A percentile compares a stretch with the other conserved stretches of the same genome.
phyloP scores from a whole-genome alignment of 306 rosid genomes.

The Corylus americana region DNA sequence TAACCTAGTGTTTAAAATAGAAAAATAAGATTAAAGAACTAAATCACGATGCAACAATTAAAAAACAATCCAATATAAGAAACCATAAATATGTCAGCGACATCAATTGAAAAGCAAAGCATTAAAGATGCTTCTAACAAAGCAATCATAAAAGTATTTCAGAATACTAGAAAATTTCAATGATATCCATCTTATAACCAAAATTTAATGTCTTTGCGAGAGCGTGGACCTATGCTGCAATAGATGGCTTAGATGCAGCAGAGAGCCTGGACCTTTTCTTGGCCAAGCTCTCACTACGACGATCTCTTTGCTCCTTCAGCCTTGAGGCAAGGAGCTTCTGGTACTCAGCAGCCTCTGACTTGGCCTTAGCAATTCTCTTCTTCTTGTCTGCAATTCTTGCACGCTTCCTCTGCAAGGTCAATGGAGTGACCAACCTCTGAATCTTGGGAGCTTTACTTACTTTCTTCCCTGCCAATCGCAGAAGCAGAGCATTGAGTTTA shows the following conservation, averaged over 20 bases:
- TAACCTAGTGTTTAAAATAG: too few species aligned
- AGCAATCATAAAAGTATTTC: conserved; percentile 7
- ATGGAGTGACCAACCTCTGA: conserved; percentile 67
- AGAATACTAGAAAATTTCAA: background rate
- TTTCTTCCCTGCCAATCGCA: conserved; percentile 44
- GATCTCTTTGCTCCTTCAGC: conserved; percentile 68
- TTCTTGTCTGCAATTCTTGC: conserved; percentile 59
- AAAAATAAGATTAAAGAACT: background rate
- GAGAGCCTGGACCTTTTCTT: conserved; percentile 69
- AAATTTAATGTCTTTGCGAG: conserved; percentile 1
- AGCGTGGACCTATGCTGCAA: conserved; percentile 31
- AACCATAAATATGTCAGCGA: background rate
- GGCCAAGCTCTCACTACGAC: conserved; percentile 64
- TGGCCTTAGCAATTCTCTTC: conserved; percentile 57
- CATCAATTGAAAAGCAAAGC: conserved; percentile 19
- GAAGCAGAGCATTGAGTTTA: background rate
- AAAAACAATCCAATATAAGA: background rate
- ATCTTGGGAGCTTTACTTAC: conserved; percentile 65
- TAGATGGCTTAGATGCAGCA: conserved; percentile 54
- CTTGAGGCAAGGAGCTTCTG: conserved; percentile 62
- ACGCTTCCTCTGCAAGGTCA: conserved; percentile 64
- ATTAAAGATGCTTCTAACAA: background rate
- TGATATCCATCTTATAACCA: conserved; percentile 13
- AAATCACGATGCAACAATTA: background rate
- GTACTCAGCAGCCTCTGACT: conserved; percentile 60